Evolutionary conservation across 1,284 basidiomycete species (phyloP), one percentile per base, ranked within the genome.

Genomic region (Ceratobasidium sp.): DNA sequence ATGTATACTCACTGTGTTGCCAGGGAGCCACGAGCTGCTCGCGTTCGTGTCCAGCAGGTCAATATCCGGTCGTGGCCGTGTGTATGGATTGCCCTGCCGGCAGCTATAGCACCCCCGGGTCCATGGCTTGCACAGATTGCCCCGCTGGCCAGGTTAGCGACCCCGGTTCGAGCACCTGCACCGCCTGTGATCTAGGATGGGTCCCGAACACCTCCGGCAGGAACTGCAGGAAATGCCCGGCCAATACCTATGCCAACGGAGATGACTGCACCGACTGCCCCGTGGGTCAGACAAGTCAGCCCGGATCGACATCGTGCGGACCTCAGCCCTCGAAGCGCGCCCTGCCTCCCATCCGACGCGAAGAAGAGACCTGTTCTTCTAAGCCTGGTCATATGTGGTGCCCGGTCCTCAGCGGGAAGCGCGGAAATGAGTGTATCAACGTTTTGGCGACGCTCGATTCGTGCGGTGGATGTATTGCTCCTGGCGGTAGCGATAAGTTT

Each of bases 301-400:
- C 55, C n/a, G 55, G 60, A 16, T 62, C 60, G 6, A 14, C 60
- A 6, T 62, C 60, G 18, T 62, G 60, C 18, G 30, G 60, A 8
- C 62, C 62, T 34, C 62, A 65, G 21, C 46, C 62, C 3, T 65
- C 62, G 1, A 65, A n/a, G 30, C 62, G 62, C 14, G 62, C 62
- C 5, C 6, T 39, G 6, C 48, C 30, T 0, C 46, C 36, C 18
- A 3, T 39, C 48, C 12, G 9, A 2, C 32, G 28, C 5, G 18
- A 30, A 8, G n/a, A 32, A 12, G 32, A 8, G 16, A n/a, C 18
- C 3, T 65, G 50, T 23, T 18, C 34, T 12, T 18, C 12, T 10
- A 32, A n/a, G 9, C 62, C 62, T 4, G 62, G 62, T 2, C 23
- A 48, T 36, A 28, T 16, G 23, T 28, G 18, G 16, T 65, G 62